Evolutionary conservation across 768 basidiomycete species (phyloP).

Genomic region (Boletus rufocinnamomeus): DNA sequence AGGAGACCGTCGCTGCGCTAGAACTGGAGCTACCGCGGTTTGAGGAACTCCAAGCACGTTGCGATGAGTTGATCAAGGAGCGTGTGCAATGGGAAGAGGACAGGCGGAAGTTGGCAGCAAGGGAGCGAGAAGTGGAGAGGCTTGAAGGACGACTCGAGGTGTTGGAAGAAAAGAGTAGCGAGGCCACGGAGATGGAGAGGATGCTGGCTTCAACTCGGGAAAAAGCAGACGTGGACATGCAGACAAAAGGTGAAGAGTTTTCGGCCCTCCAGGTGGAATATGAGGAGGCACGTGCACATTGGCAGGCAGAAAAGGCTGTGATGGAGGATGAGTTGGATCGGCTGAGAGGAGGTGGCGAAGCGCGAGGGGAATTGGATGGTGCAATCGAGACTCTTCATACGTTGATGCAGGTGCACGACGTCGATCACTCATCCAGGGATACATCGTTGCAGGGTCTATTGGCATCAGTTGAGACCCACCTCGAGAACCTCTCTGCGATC

Average conservation of each 20-base stretch:
- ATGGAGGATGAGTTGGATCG: conserved; percentile 55
- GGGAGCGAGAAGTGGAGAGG: conserved; percentile 38
- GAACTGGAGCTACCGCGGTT: conserved; percentile 56
- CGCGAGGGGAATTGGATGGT: conserved; percentile 52
- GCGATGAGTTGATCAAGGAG: conserved; percentile 51
- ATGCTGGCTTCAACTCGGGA: conserved; percentile 38
- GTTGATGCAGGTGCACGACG: conserved; percentile 57
- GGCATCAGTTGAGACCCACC: conserved; percentile 50
- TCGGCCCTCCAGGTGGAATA: conserved; percentile 40
- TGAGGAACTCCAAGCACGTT: conserved; percentile 48
- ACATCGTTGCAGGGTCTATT: conserved; percentile 51
- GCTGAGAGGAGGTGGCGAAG: conserved; percentile 40
- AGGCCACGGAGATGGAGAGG: conserved; percentile 43
- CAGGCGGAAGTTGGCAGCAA: conserved; percentile 39
- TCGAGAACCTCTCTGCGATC: conserved; percentile 49
- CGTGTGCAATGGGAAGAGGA: conserved; percentile 54
- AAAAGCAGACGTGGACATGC: conserved; percentile 40
- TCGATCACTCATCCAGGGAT: conserved; percentile 53
- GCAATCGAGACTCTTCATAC: conserved; percentile 48
- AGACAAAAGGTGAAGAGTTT: conserved; percentile 44
- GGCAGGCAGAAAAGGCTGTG: conserved; percentile 51
- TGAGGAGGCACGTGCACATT: conserved; percentile 48
- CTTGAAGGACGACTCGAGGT: conserved; percentile 47
- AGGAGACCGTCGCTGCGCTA: conserved; percentile 62
- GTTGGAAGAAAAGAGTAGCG: conserved; percentile 44